A percentile compares a stretch with the other conserved stretches of the same genome.
Evolutionary conservation across 1,284 basidiomycete genomes (phyloP).

Genomic region (Tilletiopsis washingtonensis): DNA sequence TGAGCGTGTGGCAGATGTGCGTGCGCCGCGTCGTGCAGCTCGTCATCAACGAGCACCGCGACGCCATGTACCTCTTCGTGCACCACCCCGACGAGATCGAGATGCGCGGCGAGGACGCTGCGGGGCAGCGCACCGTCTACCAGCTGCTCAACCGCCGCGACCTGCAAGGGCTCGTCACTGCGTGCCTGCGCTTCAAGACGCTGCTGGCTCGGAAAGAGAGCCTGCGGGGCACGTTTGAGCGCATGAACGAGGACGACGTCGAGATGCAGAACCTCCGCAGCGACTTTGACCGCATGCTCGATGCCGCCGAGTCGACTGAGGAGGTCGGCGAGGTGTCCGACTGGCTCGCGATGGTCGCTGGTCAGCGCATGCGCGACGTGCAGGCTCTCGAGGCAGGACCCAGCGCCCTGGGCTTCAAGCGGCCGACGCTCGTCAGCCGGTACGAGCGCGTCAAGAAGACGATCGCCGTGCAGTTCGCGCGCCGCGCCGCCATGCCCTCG

Average conservation of each 20-base stretch:
- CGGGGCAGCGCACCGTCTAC: constrained; percentile 15
- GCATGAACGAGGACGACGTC: neutral
- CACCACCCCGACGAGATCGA: constrained; percentile 86
- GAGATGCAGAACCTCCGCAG: neutral
- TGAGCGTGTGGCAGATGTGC: constrained; percentile 65
- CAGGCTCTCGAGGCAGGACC: constrained; percentile 52
- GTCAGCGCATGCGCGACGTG: constrained; percentile 45
- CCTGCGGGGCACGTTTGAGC: constrained; percentile 30
- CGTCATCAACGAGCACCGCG: constrained; percentile 76
- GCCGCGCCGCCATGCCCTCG: constrained; percentile 69
- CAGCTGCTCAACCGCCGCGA: constrained; percentile 37
- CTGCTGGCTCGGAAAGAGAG: constrained; percentile 36
- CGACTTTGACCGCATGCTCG: constrained; percentile 38
- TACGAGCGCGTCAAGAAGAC: constrained; percentile 80
- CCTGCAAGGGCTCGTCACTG: constrained; percentile 58
- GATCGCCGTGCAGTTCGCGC: constrained; percentile 64
- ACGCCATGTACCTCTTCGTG: constrained; percentile 90
- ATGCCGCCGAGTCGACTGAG: constrained; percentile 59
- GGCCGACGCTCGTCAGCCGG: constrained; percentile 72
- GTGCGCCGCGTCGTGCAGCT: constrained; percentile 73
- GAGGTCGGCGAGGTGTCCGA: constrained; percentile 84
- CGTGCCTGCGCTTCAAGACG: constrained; percentile 50
- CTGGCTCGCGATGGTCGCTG: constrained; percentile 79
- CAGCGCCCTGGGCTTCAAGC: constrained; percentile 58
- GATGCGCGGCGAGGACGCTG: constrained; percentile 35